phyloP scores from a whole-genome alignment of 2,329 filamentous ascomycete species.

The Beauveria sp. region DNA sequence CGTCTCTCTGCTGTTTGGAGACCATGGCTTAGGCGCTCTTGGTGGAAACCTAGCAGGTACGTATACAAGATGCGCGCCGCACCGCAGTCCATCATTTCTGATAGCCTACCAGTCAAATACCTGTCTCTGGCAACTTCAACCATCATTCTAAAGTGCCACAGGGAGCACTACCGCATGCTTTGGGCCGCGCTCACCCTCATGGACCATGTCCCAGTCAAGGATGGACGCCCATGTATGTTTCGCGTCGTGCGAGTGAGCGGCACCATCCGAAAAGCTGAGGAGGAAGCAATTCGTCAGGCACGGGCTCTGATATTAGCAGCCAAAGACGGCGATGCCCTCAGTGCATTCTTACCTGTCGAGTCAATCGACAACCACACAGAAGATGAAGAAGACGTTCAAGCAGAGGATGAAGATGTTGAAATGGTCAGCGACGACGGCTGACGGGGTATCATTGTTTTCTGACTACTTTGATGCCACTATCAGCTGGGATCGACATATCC shows the following conservation, averaged over 20 bases:
- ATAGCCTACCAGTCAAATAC: conserved; percentile 68
- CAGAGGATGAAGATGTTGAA: conserved; percentile 39
- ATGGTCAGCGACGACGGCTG: conserved; percentile 36
- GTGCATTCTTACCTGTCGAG: conserved; percentile 4
- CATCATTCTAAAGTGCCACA: conserved; percentile 77
- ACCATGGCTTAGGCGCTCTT: conserved; percentile 75
- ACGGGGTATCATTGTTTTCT: conserved; percentile 51
- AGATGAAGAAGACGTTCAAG: conserved; percentile 21
- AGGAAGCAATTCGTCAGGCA: conserved; percentile 77
- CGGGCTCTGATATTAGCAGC: conserved; percentile 63
- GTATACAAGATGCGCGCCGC: conserved; percentile 2
- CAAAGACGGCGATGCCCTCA: conserved; percentile 35
- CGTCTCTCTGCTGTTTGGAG: conserved; percentile 70
- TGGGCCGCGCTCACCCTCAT: conserved; percentile 87
- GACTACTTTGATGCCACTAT: conserved; percentile 64
- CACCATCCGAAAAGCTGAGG: conserved; percentile 85
- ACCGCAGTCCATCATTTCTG: background rate
- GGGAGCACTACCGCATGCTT: conserved; percentile 75
- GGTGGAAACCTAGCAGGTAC: conserved; percentile 61
- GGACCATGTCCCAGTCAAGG: conserved; percentile 55
- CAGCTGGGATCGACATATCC: conserved; percentile 42
- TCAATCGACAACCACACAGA: conserved; percentile 30
- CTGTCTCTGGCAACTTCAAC: conserved; percentile 87
- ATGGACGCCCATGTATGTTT: conserved; percentile 64
- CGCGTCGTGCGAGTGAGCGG: conserved; percentile 82